A percentile compares a stretch with the other conserved stretches of the same genome.
Evolutionary conservation across 1,284 basidiomycete species (phyloP).

Genomic region (Ganoderma lingzhi): DNA sequence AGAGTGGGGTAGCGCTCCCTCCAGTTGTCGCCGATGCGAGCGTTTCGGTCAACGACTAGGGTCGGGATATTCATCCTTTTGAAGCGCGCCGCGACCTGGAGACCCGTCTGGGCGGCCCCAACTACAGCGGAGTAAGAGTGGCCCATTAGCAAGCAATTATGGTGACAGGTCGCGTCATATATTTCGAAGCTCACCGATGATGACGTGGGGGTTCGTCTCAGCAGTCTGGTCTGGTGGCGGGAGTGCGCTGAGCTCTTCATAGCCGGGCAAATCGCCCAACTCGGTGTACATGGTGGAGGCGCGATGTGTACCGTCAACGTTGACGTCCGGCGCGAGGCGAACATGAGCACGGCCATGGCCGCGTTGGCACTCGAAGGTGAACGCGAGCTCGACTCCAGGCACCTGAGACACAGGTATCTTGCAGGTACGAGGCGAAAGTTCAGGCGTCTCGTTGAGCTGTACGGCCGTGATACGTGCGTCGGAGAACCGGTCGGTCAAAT

Average conservation of each 20-base stretch:
- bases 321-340: conserved; percentile 40
- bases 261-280: conserved; percentile 40
- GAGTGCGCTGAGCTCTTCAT: conserved; percentile 39
- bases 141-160: not conserved
- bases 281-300: conserved; percentile 40
- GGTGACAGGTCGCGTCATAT: not conserved
- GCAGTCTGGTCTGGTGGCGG: conserved; percentile 27
- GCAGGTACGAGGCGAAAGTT: conserved; percentile 39
- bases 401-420: conserved; percentile 24
- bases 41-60: conserved; percentile 55
- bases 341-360: conserved; percentile 48
- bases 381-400: conserved; percentile 39
- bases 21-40: conserved; percentile 63
- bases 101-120: conserved; percentile 62
- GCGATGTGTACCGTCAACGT: conserved; percentile 22
- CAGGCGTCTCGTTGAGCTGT: conserved; percentile 39
- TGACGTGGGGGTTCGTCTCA: conserved; percentile 29
- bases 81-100: conserved; percentile 59
- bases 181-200: conserved; percentile 9
- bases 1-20: conserved; percentile 58
- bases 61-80: conserved; percentile 56
- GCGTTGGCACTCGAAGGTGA: conserved; percentile 52
- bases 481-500: conserved; percentile 47
- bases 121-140: conserved; percentile 40
- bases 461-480: conserved; percentile 39